phyloP scores from a whole-genome alignment of 176 grass and related monocot species.

The Eleusine coracana region DNA sequence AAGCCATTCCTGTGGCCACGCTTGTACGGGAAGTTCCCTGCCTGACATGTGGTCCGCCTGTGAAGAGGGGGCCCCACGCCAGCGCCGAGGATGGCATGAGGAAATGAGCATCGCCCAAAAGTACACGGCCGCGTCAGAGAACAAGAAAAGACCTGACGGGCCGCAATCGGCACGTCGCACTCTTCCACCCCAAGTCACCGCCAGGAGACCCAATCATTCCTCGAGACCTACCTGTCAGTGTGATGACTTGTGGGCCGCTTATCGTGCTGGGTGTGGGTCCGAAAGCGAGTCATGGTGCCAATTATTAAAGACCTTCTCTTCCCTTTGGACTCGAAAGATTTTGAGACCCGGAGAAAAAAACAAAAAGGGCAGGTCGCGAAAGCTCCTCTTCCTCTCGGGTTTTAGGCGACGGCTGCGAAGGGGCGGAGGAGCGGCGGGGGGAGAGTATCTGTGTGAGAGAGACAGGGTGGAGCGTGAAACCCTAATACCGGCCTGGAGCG shows the following conservation, averaged over 20 bases:
- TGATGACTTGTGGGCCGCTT: not conserved
- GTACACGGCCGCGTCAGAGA: conserved; percentile 48
- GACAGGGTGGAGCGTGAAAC: conserved; percentile 3
- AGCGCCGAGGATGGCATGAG: conserved; percentile 14
- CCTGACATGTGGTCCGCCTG: conserved; percentile 26
- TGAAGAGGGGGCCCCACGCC: not conserved
- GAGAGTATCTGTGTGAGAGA: not conserved
- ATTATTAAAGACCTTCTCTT: conserved; percentile 43
- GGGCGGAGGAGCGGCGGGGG: not conserved
- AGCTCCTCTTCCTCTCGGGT: conserved; percentile 17
- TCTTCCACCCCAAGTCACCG: not conserved
- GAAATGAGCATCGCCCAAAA: conserved; percentile 22
- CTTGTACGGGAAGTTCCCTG: not conserved
- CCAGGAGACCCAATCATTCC: not conserved
- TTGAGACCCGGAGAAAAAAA: conserved; percentile 17
- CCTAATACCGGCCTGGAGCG: conserved; percentile 18
- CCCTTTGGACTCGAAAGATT: conserved; percentile 18
- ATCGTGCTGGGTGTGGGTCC: not conserved
- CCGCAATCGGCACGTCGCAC: not conserved
- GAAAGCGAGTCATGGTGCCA: not conserved
- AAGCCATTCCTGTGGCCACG: conserved; percentile 22
- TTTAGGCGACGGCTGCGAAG: conserved; percentile 20
- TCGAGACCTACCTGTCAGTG: not conserved
- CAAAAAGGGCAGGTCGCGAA: conserved; percentile 21
- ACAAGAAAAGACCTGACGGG: conserved; percentile 32